Percentiles rank a stretch among this genome's conserved stretches.
Evolutionary conservation across 1,284 basidiomycete species (phyloP).

Genomic region (Cutaneotrichosporon dermatis): DNA sequence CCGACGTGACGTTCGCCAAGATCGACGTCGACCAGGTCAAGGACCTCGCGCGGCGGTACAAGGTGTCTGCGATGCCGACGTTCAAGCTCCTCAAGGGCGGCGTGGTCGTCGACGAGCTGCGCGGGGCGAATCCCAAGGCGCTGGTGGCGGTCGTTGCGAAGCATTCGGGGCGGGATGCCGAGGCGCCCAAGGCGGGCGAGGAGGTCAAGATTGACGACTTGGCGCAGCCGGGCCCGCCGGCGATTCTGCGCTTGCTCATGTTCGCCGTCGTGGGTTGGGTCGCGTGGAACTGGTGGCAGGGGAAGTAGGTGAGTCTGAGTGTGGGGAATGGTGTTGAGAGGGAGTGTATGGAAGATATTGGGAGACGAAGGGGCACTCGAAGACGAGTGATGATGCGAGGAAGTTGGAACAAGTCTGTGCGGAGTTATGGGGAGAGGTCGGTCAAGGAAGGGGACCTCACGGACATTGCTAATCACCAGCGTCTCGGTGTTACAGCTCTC

Average conservation of each 20-base stretch:
- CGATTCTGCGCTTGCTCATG: background rate
- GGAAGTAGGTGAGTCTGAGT: background rate
- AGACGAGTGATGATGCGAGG: too few relatives aligned
- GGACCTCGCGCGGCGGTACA: constrained; percentile 47
- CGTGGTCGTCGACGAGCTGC: constrained; percentile 43
- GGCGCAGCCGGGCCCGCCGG: background rate
- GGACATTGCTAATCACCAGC: too few relatives aligned
- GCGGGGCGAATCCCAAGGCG: constrained; percentile 44
- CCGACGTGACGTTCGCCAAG: constrained; percentile 28
- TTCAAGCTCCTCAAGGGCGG: constrained; percentile 53
- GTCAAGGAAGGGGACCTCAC: too few relatives aligned
- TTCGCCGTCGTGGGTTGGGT: background rate
- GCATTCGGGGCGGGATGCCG: background rate
- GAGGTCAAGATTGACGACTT: constrained; percentile 6
- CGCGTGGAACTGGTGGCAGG: background rate
- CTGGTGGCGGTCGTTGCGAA: constrained; percentile 15
- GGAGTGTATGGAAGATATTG: too few relatives aligned
- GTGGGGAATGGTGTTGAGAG: background rate
- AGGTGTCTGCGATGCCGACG: constrained; percentile 52
- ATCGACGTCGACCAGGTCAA: constrained; percentile 51
- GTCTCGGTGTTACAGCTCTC: too few relatives aligned
- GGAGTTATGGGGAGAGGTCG: too few relatives aligned
- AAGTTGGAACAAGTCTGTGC: too few relatives aligned
- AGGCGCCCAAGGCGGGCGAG: background rate
- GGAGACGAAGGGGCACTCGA: too few relatives aligned